phyloP scores from a whole-genome alignment of 805 yeast genomes.

The Komagataella ulmi region DNA sequence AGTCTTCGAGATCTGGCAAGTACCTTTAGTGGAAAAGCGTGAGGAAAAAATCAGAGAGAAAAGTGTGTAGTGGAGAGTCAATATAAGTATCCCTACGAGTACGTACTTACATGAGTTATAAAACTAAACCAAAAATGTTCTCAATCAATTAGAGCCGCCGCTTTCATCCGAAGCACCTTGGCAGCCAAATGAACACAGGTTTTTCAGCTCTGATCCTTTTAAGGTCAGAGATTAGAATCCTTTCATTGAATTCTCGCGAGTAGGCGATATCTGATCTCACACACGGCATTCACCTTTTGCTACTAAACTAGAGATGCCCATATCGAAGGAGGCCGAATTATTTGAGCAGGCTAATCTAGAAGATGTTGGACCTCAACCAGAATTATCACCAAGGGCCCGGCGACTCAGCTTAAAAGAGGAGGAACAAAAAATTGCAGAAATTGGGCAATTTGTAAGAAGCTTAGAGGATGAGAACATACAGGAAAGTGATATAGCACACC shows the following conservation, averaged over 20 bases:
- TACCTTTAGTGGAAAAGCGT: background rate
- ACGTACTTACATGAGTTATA: too few species aligned
- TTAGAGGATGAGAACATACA: conserved; percentile 8
- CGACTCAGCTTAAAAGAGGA: background rate
- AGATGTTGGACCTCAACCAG: conserved; percentile 16
- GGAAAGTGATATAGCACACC: conserved; percentile 10
- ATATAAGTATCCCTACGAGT: background rate
- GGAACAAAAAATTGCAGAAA: background rate
- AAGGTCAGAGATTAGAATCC: background rate
- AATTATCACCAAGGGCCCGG: conserved; percentile 4
- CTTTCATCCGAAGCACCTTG: background rate
- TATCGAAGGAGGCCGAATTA: conserved; percentile 14
- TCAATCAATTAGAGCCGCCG: too few species aligned
- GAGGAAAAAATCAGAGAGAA: background rate
- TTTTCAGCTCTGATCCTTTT: background rate
- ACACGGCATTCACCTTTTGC: background rate
- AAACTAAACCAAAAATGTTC: too few species aligned
- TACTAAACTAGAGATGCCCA: conserved; percentile 4
- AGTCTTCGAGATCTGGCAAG: background rate
- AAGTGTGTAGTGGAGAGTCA: background rate
- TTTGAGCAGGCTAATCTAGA: conserved; percentile 19
- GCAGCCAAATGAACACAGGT: background rate
- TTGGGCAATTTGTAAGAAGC: conserved; percentile 4
- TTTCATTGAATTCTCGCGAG: background rate
- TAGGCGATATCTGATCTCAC: background rate